Conservation (phyloP, 306 rosid species). For the Carpinus fangiana region DNA sequence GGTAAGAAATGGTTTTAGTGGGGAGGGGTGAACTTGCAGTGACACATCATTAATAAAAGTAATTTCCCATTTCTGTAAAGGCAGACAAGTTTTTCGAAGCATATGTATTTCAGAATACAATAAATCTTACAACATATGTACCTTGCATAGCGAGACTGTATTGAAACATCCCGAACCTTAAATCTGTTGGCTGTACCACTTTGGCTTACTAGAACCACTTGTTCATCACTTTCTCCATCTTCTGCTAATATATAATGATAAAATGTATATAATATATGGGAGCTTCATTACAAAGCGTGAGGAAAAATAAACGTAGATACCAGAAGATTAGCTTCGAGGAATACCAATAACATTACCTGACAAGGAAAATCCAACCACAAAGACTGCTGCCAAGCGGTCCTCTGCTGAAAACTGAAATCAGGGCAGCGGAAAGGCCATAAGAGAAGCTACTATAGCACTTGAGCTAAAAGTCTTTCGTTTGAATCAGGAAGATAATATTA, state of each 20-base stretch:
- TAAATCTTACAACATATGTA: conserved; percentile 29
- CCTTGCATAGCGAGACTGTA: conserved; percentile 97
- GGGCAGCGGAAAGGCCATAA: conserved; percentile 5
- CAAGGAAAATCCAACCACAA: conserved; percentile 84
- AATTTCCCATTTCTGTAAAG: neutral
- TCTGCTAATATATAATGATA: conserved; percentile 43
- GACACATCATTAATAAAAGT: neutral
- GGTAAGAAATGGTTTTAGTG: neutral
- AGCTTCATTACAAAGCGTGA: neutral
- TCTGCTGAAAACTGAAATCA: conserved; percentile 66
- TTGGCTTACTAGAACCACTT: conserved; percentile 96
- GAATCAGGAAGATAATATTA: neutral
- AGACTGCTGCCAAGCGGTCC: conserved; percentile 88
- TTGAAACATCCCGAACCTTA: conserved; percentile 91
- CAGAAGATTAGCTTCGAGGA: conserved; percentile 3
- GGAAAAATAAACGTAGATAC: neutral
- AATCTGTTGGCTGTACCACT: conserved; percentile 96
- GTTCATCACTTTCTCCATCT: conserved; percentile 98
- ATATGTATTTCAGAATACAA: conserved; percentile 2
- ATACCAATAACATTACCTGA: conserved; percentile 53
- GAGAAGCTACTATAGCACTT: conserved; percentile 3
- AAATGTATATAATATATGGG: neutral
- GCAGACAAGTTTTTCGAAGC: neutral
- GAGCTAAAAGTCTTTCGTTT: neutral
- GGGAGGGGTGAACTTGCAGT: neutral